phyloP scores from a whole-genome alignment of 2,329 filamentous ascomycete species.

The Paecilomyces sp. region DNA sequence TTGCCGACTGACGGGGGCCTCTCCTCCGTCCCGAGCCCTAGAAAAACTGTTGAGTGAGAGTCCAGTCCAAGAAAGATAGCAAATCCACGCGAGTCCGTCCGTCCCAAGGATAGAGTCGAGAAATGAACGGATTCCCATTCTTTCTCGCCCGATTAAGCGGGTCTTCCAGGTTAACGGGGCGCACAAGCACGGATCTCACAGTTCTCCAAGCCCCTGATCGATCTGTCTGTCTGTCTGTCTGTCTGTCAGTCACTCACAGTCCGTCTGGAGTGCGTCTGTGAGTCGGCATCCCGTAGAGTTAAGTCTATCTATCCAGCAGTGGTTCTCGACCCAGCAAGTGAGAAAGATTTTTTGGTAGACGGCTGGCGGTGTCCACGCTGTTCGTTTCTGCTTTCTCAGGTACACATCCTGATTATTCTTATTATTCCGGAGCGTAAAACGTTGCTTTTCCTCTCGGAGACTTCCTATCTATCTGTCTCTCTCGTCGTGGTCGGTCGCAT shows the following conservation, averaged over 20 bases:
- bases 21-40: background rate
- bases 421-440: background rate
- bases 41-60: background rate
- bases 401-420: background rate
- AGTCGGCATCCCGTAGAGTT: background rate
- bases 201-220: background rate
- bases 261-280: background rate
- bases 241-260: background rate
- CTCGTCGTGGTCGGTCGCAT: background rate
- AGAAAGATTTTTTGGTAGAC: background rate
- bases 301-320: background rate
- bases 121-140: background rate
- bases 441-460: background rate
- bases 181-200: background rate
- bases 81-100: background rate
- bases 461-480: background rate
- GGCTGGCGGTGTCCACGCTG: background rate
- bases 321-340: background rate
- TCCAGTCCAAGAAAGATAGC: too few relatives aligned
- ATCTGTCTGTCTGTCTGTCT: background rate
- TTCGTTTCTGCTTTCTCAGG: background rate
- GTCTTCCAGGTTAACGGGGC: background rate
- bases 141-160: background rate
- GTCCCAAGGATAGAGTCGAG: background rate
- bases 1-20: background rate